Percentiles rank a stretch among this genome's conserved stretches.
These are phyloP conservation scores for Cyclostephanos invisitatus DNA, from an alignment of 108 stramenopile species.

Conservation along the genomic window DNA sequence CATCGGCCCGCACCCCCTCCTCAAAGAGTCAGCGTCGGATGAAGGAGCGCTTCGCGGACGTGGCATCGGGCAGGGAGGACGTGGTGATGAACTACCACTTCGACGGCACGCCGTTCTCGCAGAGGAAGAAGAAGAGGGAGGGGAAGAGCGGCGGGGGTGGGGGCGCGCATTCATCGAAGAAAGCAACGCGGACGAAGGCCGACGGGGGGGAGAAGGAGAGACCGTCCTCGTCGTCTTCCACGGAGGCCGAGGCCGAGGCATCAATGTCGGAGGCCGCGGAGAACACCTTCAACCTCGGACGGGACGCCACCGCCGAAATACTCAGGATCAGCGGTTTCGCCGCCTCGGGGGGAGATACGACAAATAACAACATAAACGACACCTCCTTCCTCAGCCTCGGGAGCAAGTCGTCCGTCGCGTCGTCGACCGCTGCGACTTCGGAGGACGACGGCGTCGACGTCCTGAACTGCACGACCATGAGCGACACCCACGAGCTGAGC, in stretches of 20 bases:
- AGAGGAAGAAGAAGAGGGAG: conserved; percentile 6
- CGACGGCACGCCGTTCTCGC: conserved; percentile 13
- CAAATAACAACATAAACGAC: conserved; percentile 7
- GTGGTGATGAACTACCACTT: conserved; percentile 7
- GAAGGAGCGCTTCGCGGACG: conserved; percentile 9
- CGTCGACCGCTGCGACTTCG: neutral
- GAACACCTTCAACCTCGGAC: conserved; percentile 38
- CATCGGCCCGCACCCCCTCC: neutral
- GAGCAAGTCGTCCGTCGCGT: conserved; percentile 14
- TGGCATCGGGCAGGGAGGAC: conserved; percentile 14
- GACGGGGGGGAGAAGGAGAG: conserved; percentile 8
- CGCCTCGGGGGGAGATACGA: neutral
- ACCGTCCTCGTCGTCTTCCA: neutral
- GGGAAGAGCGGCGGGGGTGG: neutral
- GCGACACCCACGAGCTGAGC: conserved; percentile 81
- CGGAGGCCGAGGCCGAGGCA: neutral
- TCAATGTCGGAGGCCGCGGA: conserved; percentile 11
- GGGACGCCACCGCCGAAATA: conserved; percentile 31
- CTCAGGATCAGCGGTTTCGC: conserved; percentile 20
- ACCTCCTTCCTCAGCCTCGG: conserved; percentile 14
- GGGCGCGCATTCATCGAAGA: too few relatives aligned
- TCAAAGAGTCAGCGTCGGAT: neutral
- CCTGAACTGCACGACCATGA: conserved; percentile 44
- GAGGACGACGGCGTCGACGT: conserved; percentile 8
- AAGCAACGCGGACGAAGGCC: neutral